Evolutionary conservation across 768 basidiomycete species (phyloP).

Genomic region (Leucosporidium scottii): DNA sequence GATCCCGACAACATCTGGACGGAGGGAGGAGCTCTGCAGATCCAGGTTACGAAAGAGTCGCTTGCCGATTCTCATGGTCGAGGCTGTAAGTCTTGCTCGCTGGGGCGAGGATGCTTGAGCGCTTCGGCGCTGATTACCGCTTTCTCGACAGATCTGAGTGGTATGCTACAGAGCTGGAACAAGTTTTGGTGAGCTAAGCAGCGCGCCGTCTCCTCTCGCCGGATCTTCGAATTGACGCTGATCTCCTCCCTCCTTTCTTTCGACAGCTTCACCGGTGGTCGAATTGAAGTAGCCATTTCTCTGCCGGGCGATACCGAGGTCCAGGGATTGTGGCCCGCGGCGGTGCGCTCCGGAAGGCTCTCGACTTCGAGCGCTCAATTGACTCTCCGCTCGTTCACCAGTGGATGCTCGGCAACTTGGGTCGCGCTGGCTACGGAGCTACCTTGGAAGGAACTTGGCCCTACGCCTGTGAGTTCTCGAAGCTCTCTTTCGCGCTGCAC

Average conservation of each 20-base stretch:
- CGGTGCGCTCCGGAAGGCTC: neutral
- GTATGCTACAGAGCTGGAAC: slow-evolving; percentile 26
- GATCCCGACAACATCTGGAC: slow-evolving; percentile 42
- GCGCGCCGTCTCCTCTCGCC: too few species aligned
- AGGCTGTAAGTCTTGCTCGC: neutral
- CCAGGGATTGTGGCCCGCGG: neutral
- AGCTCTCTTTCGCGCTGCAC: too few species aligned
- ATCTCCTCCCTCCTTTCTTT: neutral
- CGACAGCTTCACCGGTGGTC: slow-evolving; percentile 25
- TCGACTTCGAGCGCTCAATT: neutral
- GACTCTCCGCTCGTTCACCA: neutral
- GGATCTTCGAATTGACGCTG: neutral
- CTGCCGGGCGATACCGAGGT: neutral
- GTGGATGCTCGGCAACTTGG: slow-evolving; percentile 36
- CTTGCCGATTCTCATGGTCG: slow-evolving; percentile 7
- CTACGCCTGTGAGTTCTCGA: too few species aligned
- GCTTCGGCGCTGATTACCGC: neutral
- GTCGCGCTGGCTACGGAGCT: slow-evolving; percentile 33
- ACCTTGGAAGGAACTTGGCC: slow-evolving; percentile 10
- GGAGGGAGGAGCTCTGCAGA: slow-evolving; percentile 37
- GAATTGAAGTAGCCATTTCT: slow-evolving; percentile 10
- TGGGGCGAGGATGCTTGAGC: neutral
- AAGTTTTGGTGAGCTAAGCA: slow-evolving; percentile 22
- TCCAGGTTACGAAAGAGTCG: slow-evolving; percentile 7
- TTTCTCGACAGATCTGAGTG: neutral